Percentiles rank a stretch among this genome's conserved stretches.
Conservation (phyloP, 1,284 basidiomycete genomes). For the Tetrapyrgos nigripes region DNA sequence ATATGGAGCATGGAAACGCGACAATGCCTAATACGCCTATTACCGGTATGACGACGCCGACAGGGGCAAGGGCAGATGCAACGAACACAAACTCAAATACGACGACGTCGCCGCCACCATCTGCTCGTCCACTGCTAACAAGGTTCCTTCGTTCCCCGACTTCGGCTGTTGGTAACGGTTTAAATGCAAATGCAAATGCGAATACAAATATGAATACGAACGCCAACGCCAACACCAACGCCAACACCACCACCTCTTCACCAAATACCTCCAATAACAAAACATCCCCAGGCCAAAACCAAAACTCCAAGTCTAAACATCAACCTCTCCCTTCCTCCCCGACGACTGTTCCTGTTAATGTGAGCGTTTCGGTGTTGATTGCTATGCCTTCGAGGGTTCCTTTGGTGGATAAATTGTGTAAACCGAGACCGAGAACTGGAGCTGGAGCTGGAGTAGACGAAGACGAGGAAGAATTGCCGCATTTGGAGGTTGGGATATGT, state of each 20-base stretch:
- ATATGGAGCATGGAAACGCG: too few species aligned
- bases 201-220: too few species aligned
- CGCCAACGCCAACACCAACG: too few species aligned
- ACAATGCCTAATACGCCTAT: not conserved
- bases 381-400: constrained; percentile 12
- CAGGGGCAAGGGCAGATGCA: not conserved
- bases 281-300: not conserved
- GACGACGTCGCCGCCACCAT: not conserved
- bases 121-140: not conserved
- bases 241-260: not conserved
- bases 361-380: constrained; percentile 10
- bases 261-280: not conserved
- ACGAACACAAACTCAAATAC: not conserved
- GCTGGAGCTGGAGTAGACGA: not conserved
- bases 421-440: not conserved
- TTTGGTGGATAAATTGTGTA: not conserved
- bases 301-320: not conserved
- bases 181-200: too few species aligned
- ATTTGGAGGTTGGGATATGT: constrained; percentile 11
- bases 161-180: too few species aligned
- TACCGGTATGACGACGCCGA: not conserved
- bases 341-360: not conserved
- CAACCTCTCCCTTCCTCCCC: constrained; percentile 4
- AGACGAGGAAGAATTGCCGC: constrained; percentile 13
- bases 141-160: too few species aligned